Conservation (phyloP, 176 grass and related monocot species). For the Tillandsia fasciculata region DNA sequence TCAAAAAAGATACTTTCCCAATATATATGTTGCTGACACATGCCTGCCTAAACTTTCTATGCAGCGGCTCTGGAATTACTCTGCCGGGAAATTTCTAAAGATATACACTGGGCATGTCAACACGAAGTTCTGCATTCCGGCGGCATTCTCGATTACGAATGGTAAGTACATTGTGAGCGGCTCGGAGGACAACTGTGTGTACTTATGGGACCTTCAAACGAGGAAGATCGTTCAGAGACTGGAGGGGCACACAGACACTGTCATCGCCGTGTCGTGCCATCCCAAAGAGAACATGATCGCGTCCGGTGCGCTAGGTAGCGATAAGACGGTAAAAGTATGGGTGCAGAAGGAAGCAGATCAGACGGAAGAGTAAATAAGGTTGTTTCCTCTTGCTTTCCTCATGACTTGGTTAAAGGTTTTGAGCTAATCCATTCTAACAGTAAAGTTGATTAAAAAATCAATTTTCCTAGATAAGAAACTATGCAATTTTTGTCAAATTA, state of each 20-base stretch:
- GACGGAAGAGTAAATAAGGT: conserved; percentile 17
- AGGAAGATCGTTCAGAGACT: conserved; percentile 86
- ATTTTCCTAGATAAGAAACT: too few species aligned
- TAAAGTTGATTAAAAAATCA: too few species aligned
- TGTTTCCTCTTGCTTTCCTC: conserved; percentile 9
- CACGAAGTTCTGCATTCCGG: conserved; percentile 67
- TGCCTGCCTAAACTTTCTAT: not conserved
- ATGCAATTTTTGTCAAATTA: too few species aligned
- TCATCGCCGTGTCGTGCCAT: conserved; percentile 80
- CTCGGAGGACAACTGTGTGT: conserved; percentile 77
- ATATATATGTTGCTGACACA: too few species aligned
- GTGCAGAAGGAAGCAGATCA: conserved; percentile 54
- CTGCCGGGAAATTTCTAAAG: conserved; percentile 81
- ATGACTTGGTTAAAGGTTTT: conserved; percentile 23
- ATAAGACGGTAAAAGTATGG: conserved; percentile 93
- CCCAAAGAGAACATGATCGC: conserved; percentile 78
- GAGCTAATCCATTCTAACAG: not conserved
- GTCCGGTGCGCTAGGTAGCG: conserved; percentile 61
- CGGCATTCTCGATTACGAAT: conserved; percentile 72
- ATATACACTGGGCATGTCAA: conserved; percentile 86
- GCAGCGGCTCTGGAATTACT: conserved; percentile 90
- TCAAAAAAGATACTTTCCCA: too few species aligned
- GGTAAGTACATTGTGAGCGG: conserved; percentile 90
- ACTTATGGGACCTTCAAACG: conserved; percentile 91
- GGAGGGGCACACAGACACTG: conserved; percentile 67